phyloP scores from a whole-genome alignment of 768 basidiomycete species.

The Boletus coccyginus region DNA sequence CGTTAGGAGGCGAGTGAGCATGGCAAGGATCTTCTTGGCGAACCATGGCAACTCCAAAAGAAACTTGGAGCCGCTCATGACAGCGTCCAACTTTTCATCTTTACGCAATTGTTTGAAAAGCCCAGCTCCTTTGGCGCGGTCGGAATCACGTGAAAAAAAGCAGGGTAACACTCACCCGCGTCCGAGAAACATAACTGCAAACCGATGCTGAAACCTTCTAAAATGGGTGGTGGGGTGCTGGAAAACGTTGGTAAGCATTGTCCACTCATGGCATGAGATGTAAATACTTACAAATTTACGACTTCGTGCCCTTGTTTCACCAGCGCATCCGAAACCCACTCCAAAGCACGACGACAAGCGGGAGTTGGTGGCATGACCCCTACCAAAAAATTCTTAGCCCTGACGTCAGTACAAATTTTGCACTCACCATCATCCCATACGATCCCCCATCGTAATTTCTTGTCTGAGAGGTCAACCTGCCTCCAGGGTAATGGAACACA shows the following conservation, averaged over 20 bases:
- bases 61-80: slow-evolving; percentile 24
- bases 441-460: slow-evolving; percentile 40
- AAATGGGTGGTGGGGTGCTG: slow-evolving; percentile 46
- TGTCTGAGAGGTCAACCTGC: slow-evolving; percentile 29
- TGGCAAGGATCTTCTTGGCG: slow-evolving; percentile 44
- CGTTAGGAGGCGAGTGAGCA: slow-evolving; percentile 31
- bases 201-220: slow-evolving; percentile 49
- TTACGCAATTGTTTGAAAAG: slow-evolving; percentile 35
- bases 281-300: slow-evolving; percentile 35
- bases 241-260: not conserved
- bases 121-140: slow-evolving; percentile 39
- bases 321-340: slow-evolving; percentile 33
- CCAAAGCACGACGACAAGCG: slow-evolving; percentile 38
- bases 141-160: not conserved
- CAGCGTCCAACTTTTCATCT: slow-evolving; percentile 33
- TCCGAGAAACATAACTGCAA: slow-evolving; percentile 57
- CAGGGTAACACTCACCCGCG: slow-evolving; percentile 38
- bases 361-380: slow-evolving; percentile 40
- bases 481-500: slow-evolving; percentile 45
- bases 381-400: slow-evolving; percentile 3
- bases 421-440: slow-evolving; percentile 42
- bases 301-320: slow-evolving; percentile 39
- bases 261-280: not conserved
- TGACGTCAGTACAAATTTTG: not conserved
- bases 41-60: slow-evolving; percentile 29